phyloP scores from a whole-genome alignment of 768 basidiomycete genomes.

The Tylopilus felleus region DNA sequence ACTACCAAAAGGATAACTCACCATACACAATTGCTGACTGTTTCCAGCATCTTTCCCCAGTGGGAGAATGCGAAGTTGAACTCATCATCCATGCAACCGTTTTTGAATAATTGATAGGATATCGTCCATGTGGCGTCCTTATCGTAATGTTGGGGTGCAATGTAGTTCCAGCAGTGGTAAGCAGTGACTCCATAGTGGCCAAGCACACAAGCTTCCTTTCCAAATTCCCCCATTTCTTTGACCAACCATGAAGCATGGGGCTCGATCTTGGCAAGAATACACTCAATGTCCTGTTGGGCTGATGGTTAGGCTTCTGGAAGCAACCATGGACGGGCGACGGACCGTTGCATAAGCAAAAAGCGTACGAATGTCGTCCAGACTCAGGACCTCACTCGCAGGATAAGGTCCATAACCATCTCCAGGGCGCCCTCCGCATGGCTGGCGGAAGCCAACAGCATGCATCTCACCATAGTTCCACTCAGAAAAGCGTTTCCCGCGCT shows the following conservation, averaged over 20 bases:
- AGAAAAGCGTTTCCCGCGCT: not conserved
- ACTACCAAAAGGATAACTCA: not conserved
- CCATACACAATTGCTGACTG: constrained; percentile 2
- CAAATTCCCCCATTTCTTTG: not conserved
- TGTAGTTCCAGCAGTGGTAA: constrained; percentile 13
- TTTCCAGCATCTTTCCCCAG: constrained; percentile 1
- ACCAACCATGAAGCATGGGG: not conserved
- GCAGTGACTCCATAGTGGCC: not conserved
- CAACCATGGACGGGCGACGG: not conserved
- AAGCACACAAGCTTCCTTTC: not conserved
- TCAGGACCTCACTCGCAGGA: not conserved
- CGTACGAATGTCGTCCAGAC: not conserved
- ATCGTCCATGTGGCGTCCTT: not conserved
- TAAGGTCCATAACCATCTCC: constrained; percentile 6
- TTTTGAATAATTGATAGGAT: constrained; percentile 9
- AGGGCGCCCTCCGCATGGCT: not conserved
- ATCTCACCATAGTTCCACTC: not conserved
- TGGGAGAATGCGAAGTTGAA: constrained; percentile 5
- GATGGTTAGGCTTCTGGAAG: too few species aligned
- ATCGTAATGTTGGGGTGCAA: not conserved
- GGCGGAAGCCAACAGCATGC: not conserved
- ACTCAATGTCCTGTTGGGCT: constrained; percentile 1
- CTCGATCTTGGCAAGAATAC: not conserved
- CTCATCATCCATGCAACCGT: not conserved
- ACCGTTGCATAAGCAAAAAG: not conserved